These are phyloP conservation scores for Polytrichum formosum DNA, from an alignment of 225 moss, liverwort and hornwort species.

Conservation along the genomic window DNA sequence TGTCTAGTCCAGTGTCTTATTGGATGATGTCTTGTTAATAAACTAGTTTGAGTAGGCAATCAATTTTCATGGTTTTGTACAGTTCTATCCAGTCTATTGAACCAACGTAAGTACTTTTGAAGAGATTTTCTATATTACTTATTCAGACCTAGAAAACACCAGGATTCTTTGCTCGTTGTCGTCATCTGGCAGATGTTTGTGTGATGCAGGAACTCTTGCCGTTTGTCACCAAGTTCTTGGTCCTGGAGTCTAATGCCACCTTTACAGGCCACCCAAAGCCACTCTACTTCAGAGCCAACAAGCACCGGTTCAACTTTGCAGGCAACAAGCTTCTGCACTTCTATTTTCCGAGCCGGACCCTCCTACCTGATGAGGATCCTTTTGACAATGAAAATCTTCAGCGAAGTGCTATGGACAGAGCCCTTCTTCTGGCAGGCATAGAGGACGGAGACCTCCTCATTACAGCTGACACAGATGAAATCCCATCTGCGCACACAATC, in stretches of 20 bases:
- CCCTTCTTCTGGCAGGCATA: constrained; percentile 42
- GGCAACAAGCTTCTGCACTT: constrained; percentile 49
- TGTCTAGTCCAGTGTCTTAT: too few relatives aligned
- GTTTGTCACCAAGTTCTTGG: constrained; percentile 60
- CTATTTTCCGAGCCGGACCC: constrained; percentile 33
- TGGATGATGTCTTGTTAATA: too few relatives aligned
- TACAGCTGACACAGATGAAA: constrained; percentile 73
- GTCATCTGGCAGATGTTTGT: constrained; percentile 1
- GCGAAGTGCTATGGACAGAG: constrained; percentile 39
- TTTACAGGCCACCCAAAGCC: constrained; percentile 74
- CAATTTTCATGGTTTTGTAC: too few relatives aligned
- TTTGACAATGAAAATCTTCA: constrained; percentile 52
- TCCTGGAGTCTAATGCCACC: constrained; percentile 71
- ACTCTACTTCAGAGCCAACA: constrained; percentile 49
- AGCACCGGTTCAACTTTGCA: constrained; percentile 49
- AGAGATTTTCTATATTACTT: too few relatives aligned
- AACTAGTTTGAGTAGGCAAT: too few relatives aligned
- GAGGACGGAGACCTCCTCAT: constrained; percentile 62
- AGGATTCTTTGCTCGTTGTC: too few relatives aligned
- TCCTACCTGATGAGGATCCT: constrained; percentile 42
- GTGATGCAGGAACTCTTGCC: constrained; percentile 57
- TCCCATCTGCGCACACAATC: constrained; percentile 70
- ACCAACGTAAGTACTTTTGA: too few relatives aligned
- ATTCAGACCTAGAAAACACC: too few relatives aligned
- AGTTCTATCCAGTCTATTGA: too few relatives aligned